phyloP scores from a whole-genome alignment of 768 basidiomycete species.

The Phlegmacium glaucopus region DNA sequence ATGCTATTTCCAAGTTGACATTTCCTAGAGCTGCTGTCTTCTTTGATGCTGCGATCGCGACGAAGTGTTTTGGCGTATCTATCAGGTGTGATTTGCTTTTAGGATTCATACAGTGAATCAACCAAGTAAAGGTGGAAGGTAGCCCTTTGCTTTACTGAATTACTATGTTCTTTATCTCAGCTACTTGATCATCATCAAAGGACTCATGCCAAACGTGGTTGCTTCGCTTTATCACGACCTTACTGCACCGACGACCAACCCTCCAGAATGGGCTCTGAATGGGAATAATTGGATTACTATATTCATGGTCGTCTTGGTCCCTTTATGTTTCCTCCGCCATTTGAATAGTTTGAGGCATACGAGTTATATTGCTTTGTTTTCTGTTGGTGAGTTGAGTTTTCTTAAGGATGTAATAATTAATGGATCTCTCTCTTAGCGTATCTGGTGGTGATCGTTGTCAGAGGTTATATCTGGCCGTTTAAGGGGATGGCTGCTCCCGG shows the following conservation, averaged over 20 bases:
- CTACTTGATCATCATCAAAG: conserved; percentile 90
- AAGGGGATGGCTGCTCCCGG: conserved; percentile 61
- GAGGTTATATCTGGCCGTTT: conserved; percentile 74
- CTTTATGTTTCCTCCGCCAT: conserved; percentile 78
- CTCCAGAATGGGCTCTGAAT: conserved; percentile 73
- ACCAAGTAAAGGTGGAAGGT: conserved; percentile 2
- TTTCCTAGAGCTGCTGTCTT: conserved; percentile 85
- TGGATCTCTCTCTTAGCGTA: conserved; percentile 46
- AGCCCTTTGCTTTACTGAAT: background rate
- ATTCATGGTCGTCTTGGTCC: conserved; percentile 73
- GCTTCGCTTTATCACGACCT: conserved; percentile 78
- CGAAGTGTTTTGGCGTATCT: conserved; percentile 96
- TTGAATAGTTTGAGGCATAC: conserved; percentile 87
- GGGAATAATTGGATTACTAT: conserved; percentile 83
- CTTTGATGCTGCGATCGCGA: conserved; percentile 92
- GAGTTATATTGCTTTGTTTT: conserved; percentile 87
- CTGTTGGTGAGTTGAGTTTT: conserved; percentile 62
- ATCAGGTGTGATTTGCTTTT: conserved; percentile 58
- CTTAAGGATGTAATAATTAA: background rate
- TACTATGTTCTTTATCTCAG: conserved; percentile 31
- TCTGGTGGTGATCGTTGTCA: conserved; percentile 74
- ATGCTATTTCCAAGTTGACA: conserved; percentile 78
- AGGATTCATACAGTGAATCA: conserved; percentile 2
- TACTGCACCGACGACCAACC: conserved; percentile 55
- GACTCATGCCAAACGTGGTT: conserved; percentile 89